Evolutionary conservation across 495 filamentous ascomycete species (phyloP).

Genomic region (Darksidea phi): DNA sequence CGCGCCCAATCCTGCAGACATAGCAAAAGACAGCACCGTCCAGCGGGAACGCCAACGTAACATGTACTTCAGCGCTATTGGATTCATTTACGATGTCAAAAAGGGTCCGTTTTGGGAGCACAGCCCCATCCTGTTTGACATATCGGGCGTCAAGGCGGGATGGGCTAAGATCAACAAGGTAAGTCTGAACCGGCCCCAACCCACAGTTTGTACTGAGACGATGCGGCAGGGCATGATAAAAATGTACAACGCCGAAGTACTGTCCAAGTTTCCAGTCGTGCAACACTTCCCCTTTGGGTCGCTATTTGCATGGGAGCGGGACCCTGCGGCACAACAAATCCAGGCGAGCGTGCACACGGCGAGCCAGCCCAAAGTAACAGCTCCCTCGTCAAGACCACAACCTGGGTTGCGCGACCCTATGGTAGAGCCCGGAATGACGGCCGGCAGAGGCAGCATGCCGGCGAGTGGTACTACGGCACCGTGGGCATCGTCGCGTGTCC

Average conservation of each 20-base stretch:
- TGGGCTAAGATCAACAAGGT: slow-evolving; percentile 99
- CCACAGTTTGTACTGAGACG: slow-evolving; percentile 23
- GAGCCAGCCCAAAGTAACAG: slow-evolving; percentile 52
- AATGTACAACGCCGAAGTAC: slow-evolving; percentile 69
- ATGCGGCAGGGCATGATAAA: slow-evolving; percentile 63
- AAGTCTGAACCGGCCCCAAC: slow-evolving; percentile 5
- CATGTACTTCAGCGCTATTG: slow-evolving; percentile 97
- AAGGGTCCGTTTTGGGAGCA: slow-evolving; percentile 98
- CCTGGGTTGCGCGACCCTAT: slow-evolving; percentile 21
- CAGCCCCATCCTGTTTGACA: slow-evolving; percentile 90
- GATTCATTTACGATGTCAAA: slow-evolving; percentile 98
- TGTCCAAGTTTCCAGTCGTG: slow-evolving; percentile 69
- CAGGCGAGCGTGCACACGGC: slow-evolving; percentile 55
- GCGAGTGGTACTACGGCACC: slow-evolving; percentile 47
- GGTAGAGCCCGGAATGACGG: slow-evolving; percentile 14
- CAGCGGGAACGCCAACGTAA: slow-evolving; percentile 67
- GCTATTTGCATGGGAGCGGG: slow-evolving; percentile 76
- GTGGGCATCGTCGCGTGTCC: slow-evolving; percentile 49
- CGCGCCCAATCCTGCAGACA: slow-evolving; percentile 67
- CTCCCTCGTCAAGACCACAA: slow-evolving; percentile 15
- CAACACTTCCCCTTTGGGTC: slow-evolving; percentile 75
- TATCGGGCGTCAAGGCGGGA: slow-evolving; percentile 81
- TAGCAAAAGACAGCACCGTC: slow-evolving; percentile 65
- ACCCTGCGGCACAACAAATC: slow-evolving; percentile 58
- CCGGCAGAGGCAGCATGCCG: slow-evolving; percentile 15